phyloP scores from a whole-genome alignment of 2,329 filamentous ascomycete genomes.

The Rhynchosporium secalis region DNA sequence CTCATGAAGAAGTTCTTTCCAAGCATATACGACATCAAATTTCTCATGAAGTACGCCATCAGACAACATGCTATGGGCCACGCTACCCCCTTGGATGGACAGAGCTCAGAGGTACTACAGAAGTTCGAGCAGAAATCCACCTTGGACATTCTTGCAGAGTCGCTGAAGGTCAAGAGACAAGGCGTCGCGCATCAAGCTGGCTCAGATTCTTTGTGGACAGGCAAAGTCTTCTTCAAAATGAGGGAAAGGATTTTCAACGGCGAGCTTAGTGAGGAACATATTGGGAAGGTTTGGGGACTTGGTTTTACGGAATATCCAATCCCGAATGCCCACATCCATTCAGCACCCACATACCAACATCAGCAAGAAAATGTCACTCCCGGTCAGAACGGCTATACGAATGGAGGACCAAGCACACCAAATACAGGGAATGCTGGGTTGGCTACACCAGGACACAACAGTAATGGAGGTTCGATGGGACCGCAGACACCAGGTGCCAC shows the following conservation, averaged over 20 bases:
- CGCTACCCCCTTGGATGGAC: constrained; percentile 60
- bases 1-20: constrained; percentile 93
- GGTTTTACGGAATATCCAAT: constrained; percentile 63
- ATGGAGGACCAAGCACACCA: constrained; percentile 61
- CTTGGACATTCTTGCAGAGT: constrained; percentile 90
- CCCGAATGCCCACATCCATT: constrained; percentile 43
- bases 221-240: constrained; percentile 93
- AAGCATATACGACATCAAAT: constrained; percentile 92
- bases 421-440: constrained; percentile 65
- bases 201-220: constrained; percentile 89
- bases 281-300: constrained; percentile 91
- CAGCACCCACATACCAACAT: constrained; percentile 43
- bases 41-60: constrained; percentile 88
- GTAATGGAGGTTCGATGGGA: constrained; percentile 58
- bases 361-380: constrained; percentile 50
- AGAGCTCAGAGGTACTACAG: constrained; percentile 51
- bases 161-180: constrained; percentile 84
- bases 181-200: constrained; percentile 90
- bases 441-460: constrained; percentile 54
- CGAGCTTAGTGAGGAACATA: constrained; percentile 75
- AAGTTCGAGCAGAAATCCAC: constrained; percentile 89
- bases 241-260: constrained; percentile 84
- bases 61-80: constrained; percentile 65
- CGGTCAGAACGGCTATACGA: constrained; percentile 50
- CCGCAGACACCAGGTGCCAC: constrained; percentile 77